Percentiles rank a stretch among this genome's conserved stretches.
Conservation (phyloP, 306 rosid species). For the Citrullus mucosospermus region DNA sequence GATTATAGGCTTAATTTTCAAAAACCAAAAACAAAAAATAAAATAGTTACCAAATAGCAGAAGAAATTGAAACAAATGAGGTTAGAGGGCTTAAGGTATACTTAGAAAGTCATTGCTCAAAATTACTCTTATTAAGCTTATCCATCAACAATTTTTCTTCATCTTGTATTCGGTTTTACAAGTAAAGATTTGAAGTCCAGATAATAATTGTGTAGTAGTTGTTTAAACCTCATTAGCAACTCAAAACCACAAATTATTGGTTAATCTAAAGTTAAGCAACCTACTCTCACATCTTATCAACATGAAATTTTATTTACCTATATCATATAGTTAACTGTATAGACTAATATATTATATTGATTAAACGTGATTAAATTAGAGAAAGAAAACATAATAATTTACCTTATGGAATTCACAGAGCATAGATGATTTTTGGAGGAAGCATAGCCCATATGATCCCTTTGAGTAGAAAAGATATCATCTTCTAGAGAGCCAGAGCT, state of each 20-base stretch:
- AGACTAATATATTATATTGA: not conserved
- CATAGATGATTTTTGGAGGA: not conserved
- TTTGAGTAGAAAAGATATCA: not conserved
- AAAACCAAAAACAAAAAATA: no score
- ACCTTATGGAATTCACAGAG: not conserved
- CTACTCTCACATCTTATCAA: not conserved
- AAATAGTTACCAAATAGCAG: no score
- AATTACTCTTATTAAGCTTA: no score
- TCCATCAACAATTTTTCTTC: no score
- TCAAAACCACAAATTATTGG: not conserved
- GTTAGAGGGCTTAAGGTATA: no score
- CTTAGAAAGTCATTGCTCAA: no score
- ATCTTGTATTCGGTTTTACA: no score
- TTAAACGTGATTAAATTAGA: not conserved
- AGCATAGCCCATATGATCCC: not conserved
- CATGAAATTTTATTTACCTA: not conserved
- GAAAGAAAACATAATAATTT: not conserved
- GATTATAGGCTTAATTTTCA: no score
- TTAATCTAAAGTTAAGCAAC: not conserved
- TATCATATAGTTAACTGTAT: not conserved
- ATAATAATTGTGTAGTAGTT: no score
- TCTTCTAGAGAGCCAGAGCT: not conserved
- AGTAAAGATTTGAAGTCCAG: no score
- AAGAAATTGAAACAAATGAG: no score
- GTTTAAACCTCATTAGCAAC: not conserved